Evolutionary conservation across 768 basidiomycete genomes (phyloP).

Genomic region (Suillus hirtellus): DNA sequence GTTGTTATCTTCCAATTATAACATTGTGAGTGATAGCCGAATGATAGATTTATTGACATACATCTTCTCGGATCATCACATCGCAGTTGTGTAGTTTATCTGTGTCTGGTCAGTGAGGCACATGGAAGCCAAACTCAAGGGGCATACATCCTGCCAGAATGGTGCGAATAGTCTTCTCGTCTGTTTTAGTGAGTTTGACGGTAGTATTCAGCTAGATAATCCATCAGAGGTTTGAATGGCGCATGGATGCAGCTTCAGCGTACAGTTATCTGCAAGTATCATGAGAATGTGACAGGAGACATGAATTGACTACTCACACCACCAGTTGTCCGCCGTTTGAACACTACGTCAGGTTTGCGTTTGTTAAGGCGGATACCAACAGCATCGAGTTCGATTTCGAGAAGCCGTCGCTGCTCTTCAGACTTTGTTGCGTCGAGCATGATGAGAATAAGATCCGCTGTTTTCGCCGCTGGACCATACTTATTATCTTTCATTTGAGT

Average conservation of each 20-base stretch:
- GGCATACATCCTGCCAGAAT: slow-evolving; percentile 85
- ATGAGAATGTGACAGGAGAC: slow-evolving; percentile 13
- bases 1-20: slow-evolving; percentile 69
- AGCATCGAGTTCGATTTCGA: slow-evolving; percentile 94
- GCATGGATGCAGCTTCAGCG: slow-evolving; percentile 16
- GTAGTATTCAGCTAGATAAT: slow-evolving; percentile 73
- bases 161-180: slow-evolving; percentile 91
- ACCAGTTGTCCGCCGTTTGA: slow-evolving; percentile 91
- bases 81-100: slow-evolving; percentile 94
- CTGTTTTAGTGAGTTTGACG: slow-evolving; percentile 90
- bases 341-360: slow-evolving; percentile 87
- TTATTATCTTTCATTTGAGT: slow-evolving; percentile 14
- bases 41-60: slow-evolving; percentile 35
- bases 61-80: slow-evolving; percentile 98
- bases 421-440: slow-evolving; percentile 95
- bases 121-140: background rate
- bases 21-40: slow-evolving; percentile 12
- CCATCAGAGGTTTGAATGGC: background rate
- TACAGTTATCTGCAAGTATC: slow-evolving; percentile 65
- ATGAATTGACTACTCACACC: slow-evolving; percentile 56
- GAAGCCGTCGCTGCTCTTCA: slow-evolving; percentile 82
- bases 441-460: slow-evolving; percentile 89
- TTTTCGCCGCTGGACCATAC: slow-evolving; percentile 64
- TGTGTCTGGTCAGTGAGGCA: slow-evolving; percentile 29
- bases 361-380: slow-evolving; percentile 96